Evolutionary conservation across 306 rosid genomes (phyloP).

Genomic region (Carpinus viminea): DNA sequence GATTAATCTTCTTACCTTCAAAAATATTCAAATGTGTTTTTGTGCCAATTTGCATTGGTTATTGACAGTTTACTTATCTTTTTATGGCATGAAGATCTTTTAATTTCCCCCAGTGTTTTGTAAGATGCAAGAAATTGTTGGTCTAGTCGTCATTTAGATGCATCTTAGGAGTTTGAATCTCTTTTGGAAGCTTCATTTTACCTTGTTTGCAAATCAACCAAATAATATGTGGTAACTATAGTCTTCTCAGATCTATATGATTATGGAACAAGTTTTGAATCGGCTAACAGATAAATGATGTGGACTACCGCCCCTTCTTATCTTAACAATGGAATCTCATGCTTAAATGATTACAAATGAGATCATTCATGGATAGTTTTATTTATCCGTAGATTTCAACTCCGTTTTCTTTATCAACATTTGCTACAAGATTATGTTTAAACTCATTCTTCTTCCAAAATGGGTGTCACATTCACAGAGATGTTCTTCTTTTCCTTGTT

Average conservation of each 20-base stretch:
- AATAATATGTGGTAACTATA: neutral
- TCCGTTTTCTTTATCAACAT: neutral
- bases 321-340: neutral
- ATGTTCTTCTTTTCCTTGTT: neutral
- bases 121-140: neutral
- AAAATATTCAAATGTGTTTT: neutral
- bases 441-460: neutral
- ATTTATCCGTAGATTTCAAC: neutral
- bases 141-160: neutral
- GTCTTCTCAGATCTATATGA: conserved; percentile 1
- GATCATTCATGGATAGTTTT: neutral
- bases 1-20: neutral
- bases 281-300: neutral
- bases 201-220: neutral
- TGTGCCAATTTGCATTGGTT: neutral
- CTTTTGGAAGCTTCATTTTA: conserved; percentile 8
- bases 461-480: neutral
- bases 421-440: neutral
- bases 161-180: neutral
- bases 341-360: neutral
- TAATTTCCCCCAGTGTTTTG: neutral
- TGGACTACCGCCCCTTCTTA: neutral
- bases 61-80: neutral
- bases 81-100: neutral
- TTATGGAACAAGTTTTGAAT: neutral